Evolutionary conservation across 2,329 filamentous ascomycete species (phyloP).

Genomic region (Arachnopeziza araneosa): DNA sequence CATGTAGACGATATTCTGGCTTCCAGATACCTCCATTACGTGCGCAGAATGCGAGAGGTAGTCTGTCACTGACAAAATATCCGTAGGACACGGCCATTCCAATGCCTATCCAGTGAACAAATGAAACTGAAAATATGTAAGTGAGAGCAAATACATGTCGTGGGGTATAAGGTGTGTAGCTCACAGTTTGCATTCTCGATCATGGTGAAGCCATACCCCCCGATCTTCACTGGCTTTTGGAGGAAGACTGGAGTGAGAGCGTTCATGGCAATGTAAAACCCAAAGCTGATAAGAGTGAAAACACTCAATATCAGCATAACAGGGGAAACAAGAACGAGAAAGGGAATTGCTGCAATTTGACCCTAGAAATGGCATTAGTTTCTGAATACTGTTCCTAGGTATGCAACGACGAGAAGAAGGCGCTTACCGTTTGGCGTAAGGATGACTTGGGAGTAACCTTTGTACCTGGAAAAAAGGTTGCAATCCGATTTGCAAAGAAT

Average conservation of each 20-base stretch:
- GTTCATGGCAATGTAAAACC: slow-evolving; percentile 23
- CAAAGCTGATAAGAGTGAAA: slow-evolving; percentile 26
- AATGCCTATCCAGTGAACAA: slow-evolving; percentile 38
- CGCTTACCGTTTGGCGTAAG: slow-evolving; percentile 3
- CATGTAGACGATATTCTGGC: slow-evolving; percentile 33
- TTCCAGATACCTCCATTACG: slow-evolving; percentile 29
- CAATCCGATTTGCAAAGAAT: slow-evolving; percentile 18
- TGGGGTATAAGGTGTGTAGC: too few species aligned
- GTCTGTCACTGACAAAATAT: slow-evolving; percentile 33
- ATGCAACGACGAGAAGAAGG: too few species aligned
- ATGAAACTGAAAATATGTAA: slow-evolving; percentile 21
- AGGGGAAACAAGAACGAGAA: slow-evolving; percentile 30
- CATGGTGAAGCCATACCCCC: slow-evolving; percentile 39
- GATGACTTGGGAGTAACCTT: slow-evolving; percentile 8
- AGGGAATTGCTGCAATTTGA: slow-evolving; percentile 16
- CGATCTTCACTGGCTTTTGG: slow-evolving; percentile 31
- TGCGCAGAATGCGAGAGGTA: slow-evolving; percentile 29
- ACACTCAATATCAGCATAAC: slow-evolving; percentile 35
- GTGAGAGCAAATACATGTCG: too few species aligned
- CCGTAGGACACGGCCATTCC: slow-evolving; percentile 33
- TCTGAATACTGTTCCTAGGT: neutral
- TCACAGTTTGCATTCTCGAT: slow-evolving; percentile 32
- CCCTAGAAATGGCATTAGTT: neutral
- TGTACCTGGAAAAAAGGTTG: slow-evolving; percentile 13
- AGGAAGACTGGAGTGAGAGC: slow-evolving; percentile 30